Conservation (phyloP, 192 early-diverging fungal species). For the Backusella sp. region DNA sequence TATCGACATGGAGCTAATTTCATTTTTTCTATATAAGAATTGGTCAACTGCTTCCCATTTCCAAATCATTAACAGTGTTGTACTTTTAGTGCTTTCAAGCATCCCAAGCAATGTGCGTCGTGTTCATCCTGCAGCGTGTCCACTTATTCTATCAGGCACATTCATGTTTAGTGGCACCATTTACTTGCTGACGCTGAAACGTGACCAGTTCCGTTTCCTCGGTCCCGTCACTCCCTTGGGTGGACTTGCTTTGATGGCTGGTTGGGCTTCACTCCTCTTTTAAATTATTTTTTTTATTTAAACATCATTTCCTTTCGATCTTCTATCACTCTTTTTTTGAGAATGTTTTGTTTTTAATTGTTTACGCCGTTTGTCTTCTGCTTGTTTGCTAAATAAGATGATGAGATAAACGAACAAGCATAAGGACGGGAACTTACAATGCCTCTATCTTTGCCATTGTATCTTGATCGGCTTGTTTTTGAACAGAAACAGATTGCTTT, state of each 20-base stretch:
- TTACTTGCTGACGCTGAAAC: conserved; percentile 51
- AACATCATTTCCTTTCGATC: conserved; percentile 47
- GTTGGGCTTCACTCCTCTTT: conserved; percentile 48
- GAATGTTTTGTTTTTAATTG: conserved; percentile 64
- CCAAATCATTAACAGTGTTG: conserved; percentile 52
- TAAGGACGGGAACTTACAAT: conserved; percentile 41
- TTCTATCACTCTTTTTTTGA: conserved; percentile 62
- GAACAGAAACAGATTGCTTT: conserved; percentile 59
- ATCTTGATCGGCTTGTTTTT: conserved; percentile 63
- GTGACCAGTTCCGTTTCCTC: conserved; percentile 38
- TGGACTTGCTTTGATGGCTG: conserved; percentile 53
- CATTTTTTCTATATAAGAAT: conserved; percentile 8
- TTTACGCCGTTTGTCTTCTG: conserved; percentile 57
- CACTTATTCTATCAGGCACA: conserved; percentile 53
- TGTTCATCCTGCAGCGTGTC: conserved; percentile 38
- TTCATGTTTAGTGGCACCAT: conserved; percentile 56
- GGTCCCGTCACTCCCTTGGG: conserved; percentile 65
- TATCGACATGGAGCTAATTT: no score
- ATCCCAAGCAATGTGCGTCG: conserved; percentile 34
- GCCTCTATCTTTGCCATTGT: conserved; percentile 58
- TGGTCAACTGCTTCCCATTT: conserved; percentile 56
- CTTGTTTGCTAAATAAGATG: conserved; percentile 40
- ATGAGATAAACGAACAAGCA: neutral
- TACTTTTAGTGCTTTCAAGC: conserved; percentile 46
- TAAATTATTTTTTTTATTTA: conserved; percentile 15